Evolutionary conservation across 2,329 filamentous ascomycete species (phyloP).

Genomic region (Pseudogymnoascus sp.): DNA sequence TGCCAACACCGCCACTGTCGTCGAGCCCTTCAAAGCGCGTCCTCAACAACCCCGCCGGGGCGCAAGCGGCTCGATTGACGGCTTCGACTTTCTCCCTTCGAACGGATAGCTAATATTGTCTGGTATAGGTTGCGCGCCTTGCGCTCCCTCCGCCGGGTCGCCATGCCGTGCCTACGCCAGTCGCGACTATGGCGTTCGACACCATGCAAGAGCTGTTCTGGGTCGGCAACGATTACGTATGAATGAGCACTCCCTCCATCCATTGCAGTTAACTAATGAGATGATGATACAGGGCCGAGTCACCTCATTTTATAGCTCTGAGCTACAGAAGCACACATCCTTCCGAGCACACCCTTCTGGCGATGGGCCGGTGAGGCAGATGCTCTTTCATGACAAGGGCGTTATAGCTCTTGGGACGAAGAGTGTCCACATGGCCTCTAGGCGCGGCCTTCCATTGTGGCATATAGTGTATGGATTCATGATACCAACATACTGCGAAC

Average conservation of each 20-base stretch:
- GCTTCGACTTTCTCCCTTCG: slow-evolving; percentile 6
- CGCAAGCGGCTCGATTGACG: slow-evolving; percentile 17
- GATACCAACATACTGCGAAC: neutral
- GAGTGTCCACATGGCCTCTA: slow-evolving; percentile 80
- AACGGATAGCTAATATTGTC: neutral
- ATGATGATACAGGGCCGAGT: slow-evolving; percentile 62
- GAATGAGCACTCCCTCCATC: slow-evolving; percentile 23
- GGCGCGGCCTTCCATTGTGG: slow-evolving; percentile 80
- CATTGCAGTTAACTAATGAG: slow-evolving; percentile 5
- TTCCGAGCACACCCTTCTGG: slow-evolving; percentile 67
- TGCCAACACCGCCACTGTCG: slow-evolving; percentile 9
- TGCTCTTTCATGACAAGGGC: slow-evolving; percentile 85
- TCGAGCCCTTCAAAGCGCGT: slow-evolving; percentile 15
- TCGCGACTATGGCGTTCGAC: slow-evolving; percentile 82
- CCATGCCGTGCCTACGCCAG: slow-evolving; percentile 60
- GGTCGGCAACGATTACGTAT: slow-evolving; percentile 84
- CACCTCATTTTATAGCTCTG: slow-evolving; percentile 77
- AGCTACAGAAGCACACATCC: slow-evolving; percentile 83
- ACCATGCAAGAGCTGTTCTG: slow-evolving; percentile 82
- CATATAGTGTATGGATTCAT: slow-evolving; percentile 56
- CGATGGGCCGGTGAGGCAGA: slow-evolving; percentile 76
- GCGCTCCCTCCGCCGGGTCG: slow-evolving; percentile 69
- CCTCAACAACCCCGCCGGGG: slow-evolving; percentile 18
- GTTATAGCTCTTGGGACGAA: slow-evolving; percentile 75
- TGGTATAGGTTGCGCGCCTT: slow-evolving; percentile 67